phyloP scores from a whole-genome alignment of 805 yeast genomes.

The Jamesozyma lodderae region DNA sequence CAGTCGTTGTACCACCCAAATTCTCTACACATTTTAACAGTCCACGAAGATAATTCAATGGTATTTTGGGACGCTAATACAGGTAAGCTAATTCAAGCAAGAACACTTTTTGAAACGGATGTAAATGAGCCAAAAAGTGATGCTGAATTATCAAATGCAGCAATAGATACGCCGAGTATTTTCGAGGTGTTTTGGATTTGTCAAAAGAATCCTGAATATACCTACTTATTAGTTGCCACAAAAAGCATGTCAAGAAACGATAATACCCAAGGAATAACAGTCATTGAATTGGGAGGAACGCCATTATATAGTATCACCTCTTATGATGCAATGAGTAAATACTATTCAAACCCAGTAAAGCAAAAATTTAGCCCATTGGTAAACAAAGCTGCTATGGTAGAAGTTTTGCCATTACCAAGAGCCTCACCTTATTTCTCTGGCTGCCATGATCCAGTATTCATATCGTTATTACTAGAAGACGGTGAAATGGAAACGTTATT shows the following conservation, averaged over 20 bases:
- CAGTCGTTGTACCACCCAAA: constrained; percentile 84
- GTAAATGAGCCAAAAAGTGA: constrained; percentile 43
- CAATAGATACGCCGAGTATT: constrained; percentile 32
- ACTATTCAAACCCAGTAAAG: constrained; percentile 52
- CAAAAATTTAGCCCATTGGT: constrained; percentile 50
- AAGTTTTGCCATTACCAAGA: constrained; percentile 46
- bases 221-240: constrained; percentile 63
- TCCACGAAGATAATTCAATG: constrained; percentile 73
- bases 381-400: constrained; percentile 35
- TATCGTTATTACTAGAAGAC: constrained; percentile 49
- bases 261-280: constrained; percentile 35
- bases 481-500: constrained; percentile 58
- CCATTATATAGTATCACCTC: constrained; percentile 75
- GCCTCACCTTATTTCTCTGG: constrained; percentile 74
- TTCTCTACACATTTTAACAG: constrained; percentile 73
- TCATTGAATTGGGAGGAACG: constrained; percentile 71
- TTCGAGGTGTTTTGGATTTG: constrained; percentile 68
- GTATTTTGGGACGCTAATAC: constrained; percentile 89
- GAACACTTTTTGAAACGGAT: constrained; percentile 57
- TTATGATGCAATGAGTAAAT: constrained; percentile 71
- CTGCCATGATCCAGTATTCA: constrained; percentile 61
- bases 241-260: constrained; percentile 39
- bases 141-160: constrained; percentile 11
- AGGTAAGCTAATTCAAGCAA: constrained; percentile 65
- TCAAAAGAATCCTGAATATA: constrained; percentile 67